Evolutionary conservation across 2,329 filamentous ascomycete species (phyloP).

Genomic region (Penicillium sp.): DNA sequence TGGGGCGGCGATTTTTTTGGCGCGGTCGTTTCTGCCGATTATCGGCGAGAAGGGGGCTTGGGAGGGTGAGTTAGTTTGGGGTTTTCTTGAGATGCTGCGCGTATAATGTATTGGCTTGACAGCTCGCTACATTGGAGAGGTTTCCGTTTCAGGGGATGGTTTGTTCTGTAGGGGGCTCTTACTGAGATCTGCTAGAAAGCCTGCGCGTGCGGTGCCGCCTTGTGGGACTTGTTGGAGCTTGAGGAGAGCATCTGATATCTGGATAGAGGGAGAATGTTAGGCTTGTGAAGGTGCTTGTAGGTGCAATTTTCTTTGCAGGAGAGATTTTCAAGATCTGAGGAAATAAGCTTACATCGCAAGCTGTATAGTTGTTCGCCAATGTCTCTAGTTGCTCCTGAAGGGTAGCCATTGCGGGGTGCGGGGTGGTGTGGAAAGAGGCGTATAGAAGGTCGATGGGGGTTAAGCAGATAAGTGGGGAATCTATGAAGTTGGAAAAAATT

Average conservation of each 20-base stretch:
- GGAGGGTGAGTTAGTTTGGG: background rate
- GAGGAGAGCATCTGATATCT: constrained; percentile 72
- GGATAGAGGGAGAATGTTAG: background rate
- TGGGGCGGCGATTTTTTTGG: constrained; percentile 43
- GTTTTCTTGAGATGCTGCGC: background rate
- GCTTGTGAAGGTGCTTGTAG: background rate
- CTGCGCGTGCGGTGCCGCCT: constrained; percentile 59
- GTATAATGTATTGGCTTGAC: background rate
- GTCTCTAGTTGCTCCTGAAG: constrained; percentile 36
- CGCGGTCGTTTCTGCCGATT: constrained; percentile 27
- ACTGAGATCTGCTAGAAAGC: constrained; percentile 67
- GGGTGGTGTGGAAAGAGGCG: constrained; percentile 2
- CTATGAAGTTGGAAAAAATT: no score
- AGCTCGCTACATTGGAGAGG: background rate
- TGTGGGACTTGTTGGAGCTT: constrained; percentile 57
- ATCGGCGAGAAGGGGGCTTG: constrained; percentile 40
- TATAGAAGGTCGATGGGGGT: background rate
- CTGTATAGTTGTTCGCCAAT: constrained; percentile 39
- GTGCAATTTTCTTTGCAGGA: background rate
- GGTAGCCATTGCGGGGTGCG: constrained; percentile 31
- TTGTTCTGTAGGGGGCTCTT: background rate
- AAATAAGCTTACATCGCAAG: constrained; percentile 42
- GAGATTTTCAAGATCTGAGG: background rate
- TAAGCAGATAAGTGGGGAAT: no score
- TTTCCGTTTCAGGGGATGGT: no score